These are phyloP conservation scores for Backusella parvicylindrica DNA, from an alignment of 192 early-diverging fungal genomes.

Conservation along the genomic window DNA sequence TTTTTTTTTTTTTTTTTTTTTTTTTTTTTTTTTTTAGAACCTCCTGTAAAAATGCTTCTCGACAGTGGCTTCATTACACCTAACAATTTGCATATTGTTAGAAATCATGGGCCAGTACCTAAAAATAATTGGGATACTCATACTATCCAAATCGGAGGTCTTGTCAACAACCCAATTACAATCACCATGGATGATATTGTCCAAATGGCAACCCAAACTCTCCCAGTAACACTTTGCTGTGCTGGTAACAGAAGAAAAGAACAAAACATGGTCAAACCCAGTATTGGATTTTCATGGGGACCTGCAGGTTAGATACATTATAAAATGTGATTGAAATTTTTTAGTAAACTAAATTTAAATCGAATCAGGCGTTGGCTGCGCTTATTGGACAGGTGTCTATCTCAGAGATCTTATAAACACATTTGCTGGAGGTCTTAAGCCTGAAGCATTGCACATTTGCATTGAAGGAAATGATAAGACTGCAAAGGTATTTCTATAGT, in stretches of 20 bases:
- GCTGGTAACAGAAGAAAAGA: slow-evolving; percentile 69
- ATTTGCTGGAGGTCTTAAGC: background rate
- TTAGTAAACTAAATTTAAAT: background rate
- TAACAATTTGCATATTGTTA: slow-evolving; percentile 57
- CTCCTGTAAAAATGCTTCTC: slow-evolving; percentile 40
- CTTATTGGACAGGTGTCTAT: background rate
- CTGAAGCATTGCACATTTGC: slow-evolving; percentile 11
- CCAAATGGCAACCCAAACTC: slow-evolving; percentile 34
- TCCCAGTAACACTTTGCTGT: slow-evolving; percentile 61
- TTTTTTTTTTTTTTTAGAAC: slow-evolving; percentile 30
- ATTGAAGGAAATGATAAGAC: slow-evolving; percentile 60
- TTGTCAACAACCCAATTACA: slow-evolving; percentile 33
- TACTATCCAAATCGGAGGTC: slow-evolving; percentile 38
- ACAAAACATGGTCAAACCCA: slow-evolving; percentile 60
- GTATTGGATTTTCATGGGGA: slow-evolving; percentile 54
- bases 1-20: no score
- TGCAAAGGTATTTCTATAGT: slow-evolving; percentile 37
- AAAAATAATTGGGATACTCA: slow-evolving; percentile 43
- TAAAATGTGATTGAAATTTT: slow-evolving; percentile 28
- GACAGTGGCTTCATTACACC: slow-evolving; percentile 56
- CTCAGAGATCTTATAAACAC: background rate
- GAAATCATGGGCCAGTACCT: slow-evolving; percentile 69
- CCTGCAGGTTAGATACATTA: slow-evolving; percentile 12
- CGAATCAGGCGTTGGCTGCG: background rate
- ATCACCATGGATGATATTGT: slow-evolving; percentile 42